Base-by-base conservation (phyloP, 75 land plant genomes). In the Chamaecyparis obtusa region DNA sequence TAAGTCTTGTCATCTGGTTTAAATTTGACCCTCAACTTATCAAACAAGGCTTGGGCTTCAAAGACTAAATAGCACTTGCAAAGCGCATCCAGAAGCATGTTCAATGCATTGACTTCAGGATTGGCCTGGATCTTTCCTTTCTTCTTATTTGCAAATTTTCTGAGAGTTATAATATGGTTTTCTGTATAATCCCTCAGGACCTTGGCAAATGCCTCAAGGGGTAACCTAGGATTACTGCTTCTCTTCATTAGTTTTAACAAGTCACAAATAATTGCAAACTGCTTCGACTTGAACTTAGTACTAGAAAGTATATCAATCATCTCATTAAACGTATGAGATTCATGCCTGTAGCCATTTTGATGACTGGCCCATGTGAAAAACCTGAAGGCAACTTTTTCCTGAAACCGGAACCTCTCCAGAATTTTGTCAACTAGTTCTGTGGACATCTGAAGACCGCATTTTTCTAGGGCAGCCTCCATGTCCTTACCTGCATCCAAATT, bases 301-400 rank as follows among this genome's bases (percentile, higher is more conserved):
- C 92, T 88, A 3, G 94, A 93, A 15, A 94, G 69, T 55, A 94
- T 90, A 37, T 94, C 95, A 64, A 94, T 94, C 94, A 94, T 91
- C 11, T 74, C 75, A 86, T 89, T 90, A 82, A 88, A 94, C 10
- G 87, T 85, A 78, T 86, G 71, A 32, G 85, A 49, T 46, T 89
- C 87, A 48, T 94, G 95, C 33, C 54, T 19, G 85, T 94, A 94
- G 33, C 85, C 74, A 9, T 91, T 91, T 75, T 92, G 95, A 33
- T 79, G 86, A n/a, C 91, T 90, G 10, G 93, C 93, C 95, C 95
- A 94, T 43, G 79, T 94, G 85, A 94, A 94, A 89, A 94, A 94
- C 87, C 95, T 85, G 55, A 94, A 90, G 3, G 95, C 95, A 15
- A 89, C 16, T 43, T 91, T 92, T 88, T 94, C 95, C 87, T 94